These are phyloP conservation scores for Crotalaria pallida DNA, from an alignment of 306 rosid genomes.

Conservation along the genomic window DNA sequence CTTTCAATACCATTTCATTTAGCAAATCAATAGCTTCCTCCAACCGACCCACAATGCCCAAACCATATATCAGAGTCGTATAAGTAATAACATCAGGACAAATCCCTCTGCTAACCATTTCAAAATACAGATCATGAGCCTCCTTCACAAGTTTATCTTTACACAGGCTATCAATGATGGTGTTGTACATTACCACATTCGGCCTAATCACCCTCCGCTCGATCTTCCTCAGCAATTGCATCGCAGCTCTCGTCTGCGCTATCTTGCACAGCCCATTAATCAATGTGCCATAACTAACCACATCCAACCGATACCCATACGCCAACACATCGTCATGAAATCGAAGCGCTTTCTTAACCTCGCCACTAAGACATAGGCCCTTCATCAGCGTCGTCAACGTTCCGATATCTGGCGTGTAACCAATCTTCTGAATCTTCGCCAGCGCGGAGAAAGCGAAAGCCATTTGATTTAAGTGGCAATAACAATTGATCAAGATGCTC, in stretches of 20 bases:
- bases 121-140: not conserved
- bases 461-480: not conserved
- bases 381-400: not conserved
- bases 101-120: too few relatives aligned
- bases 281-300: not conserved
- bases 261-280: not conserved
- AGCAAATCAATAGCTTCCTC: constrained; percentile 13
- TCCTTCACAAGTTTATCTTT: not conserved
- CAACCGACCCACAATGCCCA: not conserved
- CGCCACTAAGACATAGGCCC: not conserved
- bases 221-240: not conserved
- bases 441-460: not conserved
- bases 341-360: too few relatives aligned
- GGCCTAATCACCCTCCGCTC: not conserved
- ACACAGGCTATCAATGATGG: constrained; percentile 1
- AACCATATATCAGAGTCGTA: constrained; percentile 8
- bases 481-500: not conserved
- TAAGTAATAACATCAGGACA: too few relatives aligned
- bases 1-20: constrained; percentile 24
- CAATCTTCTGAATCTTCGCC: not conserved
- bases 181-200: not conserved
- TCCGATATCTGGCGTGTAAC: not conserved
- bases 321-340: not conserved
- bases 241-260: not conserved
- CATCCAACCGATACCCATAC: not conserved